Evolutionary conservation across 2,329 filamentous ascomycete species (phyloP), one percentile per base, ranked within the genome.

Genomic region (Diatrype stigma): DNA sequence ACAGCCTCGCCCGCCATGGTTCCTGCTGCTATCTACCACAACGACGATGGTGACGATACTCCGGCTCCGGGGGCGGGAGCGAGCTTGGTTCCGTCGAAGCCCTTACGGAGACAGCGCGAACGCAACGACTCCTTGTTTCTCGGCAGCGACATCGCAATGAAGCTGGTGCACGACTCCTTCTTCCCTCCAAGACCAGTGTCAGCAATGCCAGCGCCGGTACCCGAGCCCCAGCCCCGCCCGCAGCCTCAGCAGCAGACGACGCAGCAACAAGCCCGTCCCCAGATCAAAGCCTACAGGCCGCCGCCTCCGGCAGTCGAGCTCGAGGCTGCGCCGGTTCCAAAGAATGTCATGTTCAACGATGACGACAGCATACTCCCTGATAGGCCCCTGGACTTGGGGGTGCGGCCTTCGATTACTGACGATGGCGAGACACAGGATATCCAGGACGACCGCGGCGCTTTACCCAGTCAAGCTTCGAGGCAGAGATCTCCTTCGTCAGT

Each of bases 401-500:
- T 2, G 34, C 30, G n/a, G 11, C 35, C 17, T 16, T n/a, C 22
- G 28, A 11, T 17, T 12, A 10, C 5, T 5, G 26, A 30, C 10
- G 6, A 10, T 10, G 22, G 14, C 22, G 40, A 44, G 22, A 11
- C n/a, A n/a, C n/a, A 22, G 12, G 7, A 8, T 12, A 19, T 19
- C 4, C 10, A 16, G 1, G 56, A 51, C 17, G 53, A 53, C 30
- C 59, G 58, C 1, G 21, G 14, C 3, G 8, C 3, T 6, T 46
- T 63, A 23, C 60, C 60, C 6, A 63, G 58, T n/a, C 60, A 55
- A 50, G 16, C 26, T n/a, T 12, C 45, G 23, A 16, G 14, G 14
- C 6, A 32, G 21, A 14, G 8, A 22, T 22, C 26, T 10, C 26
- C n/a, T 22, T 12, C 34, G 17, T 19, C 22, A 6, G 30, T 28